Base-by-base conservation (phyloP, 208 protist species). In the Sergeia podlipaevii region DNA sequence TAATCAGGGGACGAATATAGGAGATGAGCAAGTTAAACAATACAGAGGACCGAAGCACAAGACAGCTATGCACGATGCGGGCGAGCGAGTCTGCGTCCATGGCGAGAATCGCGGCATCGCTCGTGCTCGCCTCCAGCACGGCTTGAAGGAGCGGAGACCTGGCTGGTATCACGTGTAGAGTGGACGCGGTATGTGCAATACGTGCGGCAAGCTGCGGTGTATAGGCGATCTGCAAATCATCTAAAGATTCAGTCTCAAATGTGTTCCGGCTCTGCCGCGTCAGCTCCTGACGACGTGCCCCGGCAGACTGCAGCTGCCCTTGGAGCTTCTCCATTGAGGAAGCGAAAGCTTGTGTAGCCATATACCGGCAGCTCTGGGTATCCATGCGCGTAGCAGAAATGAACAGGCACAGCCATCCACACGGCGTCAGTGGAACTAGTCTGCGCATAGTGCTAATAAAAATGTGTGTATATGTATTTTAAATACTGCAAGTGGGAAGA, bases 21-120 rank as follows among this genome's bases (percentile, higher is more conserved):
- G 80, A 83, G 49, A 92, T 84, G 42, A 96, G 68, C 32, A 91
- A 55, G 11, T 92, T 80, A 61, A 87, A 88, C 15, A 96, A 71
- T 24, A 74, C 49, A 27, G 75, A 60, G 23, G 72, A 82, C 41
- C 74, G 81, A 28, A 96, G 70, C 11, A 93, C 76, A 0, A 96
- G 67, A 49, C 74, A 85, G 70, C 80, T 84, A 51, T 96, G 89
- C 4, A 90, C 60, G 50, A 95, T 75, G 47, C 85, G 79, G 11
- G 85, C 78, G 17, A 93, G 63, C 1, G 81, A 79, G 21, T 63
- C 54, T 1, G 71, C 56, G 50, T 89, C 82, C 74, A 89, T 90
- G n/a, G 49, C 41, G 13, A 47, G 44, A 32, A 80, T 70, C 1
- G 70, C 81, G 15, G 29, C 51, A 4, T 67, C 65, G 1, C 56